Evolutionary conservation across 768 basidiomycete species (phyloP), one percentile per base, ranked within the genome.

Genomic region (Cantharellus cinnabarinus): DNA sequence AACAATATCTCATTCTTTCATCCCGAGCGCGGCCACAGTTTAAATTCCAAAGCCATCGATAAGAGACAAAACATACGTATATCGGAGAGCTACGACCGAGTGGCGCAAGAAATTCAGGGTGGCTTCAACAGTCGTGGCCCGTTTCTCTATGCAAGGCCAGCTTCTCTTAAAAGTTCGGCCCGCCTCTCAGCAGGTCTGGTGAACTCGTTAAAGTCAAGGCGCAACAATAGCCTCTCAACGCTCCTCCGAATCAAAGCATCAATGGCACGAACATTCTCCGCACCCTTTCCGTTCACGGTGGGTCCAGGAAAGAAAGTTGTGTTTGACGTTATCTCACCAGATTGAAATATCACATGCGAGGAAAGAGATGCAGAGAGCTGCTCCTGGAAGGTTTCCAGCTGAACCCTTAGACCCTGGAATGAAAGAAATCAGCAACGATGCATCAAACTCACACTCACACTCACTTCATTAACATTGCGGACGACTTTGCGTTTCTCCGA

Each of bases 341-440:
- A 71, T 20, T 73, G 38, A 48, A 76, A 72, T 63, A 83, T 79
- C 2, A 82, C 79, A 63, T 85, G 84, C 58, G 83, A 85, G 4
- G 82, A 83, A 0, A 84, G 86, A 4, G 83, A 84, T 53, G 76
- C 70, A 3, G 87, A 80, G 20, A 94, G 70, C 59, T 85, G 80
- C 61, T 85, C 83, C 67, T 89, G 90, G 67, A 94, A 91, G 15
- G 79, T 76, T 58, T 80, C 77, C 3, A 94, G 68, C 2, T 82
- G 74, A 4, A 73, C 70, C 55, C 79, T 81, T 58, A 94, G 71
- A 38, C 76, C 78, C 89, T 91, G 66, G 42, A 37, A 34, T 55
- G 42, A 59, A 35, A 59, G 55, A 35, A 63, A 62, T 50, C 60
- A 52, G 51, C 50, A 15, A 52, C 7, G 7, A 20, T 41, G 41